Conservation (phyloP, 176 grass and related monocot genomes). For the Zoysia japonica region DNA sequence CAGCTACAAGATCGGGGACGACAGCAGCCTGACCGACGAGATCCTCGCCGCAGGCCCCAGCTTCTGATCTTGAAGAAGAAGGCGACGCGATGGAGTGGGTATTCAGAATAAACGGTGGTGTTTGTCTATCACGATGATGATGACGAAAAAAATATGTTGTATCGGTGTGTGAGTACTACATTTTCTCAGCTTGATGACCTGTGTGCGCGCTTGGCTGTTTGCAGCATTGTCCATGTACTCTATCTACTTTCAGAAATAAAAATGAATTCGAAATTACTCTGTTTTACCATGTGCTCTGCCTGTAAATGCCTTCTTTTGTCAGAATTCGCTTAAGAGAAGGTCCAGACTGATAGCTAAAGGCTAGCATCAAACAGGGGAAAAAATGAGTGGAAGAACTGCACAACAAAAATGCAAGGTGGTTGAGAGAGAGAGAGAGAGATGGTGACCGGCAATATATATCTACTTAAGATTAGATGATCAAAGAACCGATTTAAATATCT, state of each 20-base stretch:
- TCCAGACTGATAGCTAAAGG: not conserved
- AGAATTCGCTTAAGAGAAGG: not conserved
- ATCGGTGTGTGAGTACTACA: slow-evolving; percentile 11
- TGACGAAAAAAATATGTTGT: slow-evolving; percentile 36
- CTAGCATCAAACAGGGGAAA: not conserved
- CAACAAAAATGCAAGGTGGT: not conserved
- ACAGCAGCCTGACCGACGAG: slow-evolving; percentile 74
- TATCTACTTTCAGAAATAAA: slow-evolving; percentile 9
- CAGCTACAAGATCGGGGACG: slow-evolving; percentile 76
- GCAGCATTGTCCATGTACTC: slow-evolving; percentile 25
- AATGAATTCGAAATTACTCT: not conserved
- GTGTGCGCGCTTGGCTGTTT: not conserved
- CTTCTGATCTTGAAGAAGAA: slow-evolving; percentile 52
- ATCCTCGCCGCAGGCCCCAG: slow-evolving; percentile 94
- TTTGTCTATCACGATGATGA: slow-evolving; percentile 8
- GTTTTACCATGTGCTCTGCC: not conserved
- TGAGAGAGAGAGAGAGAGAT: not conserved
- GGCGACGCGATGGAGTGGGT: slow-evolving; percentile 5
- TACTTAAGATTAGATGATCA: not conserved
- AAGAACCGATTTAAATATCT: not conserved
- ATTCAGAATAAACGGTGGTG: slow-evolving; percentile 48
- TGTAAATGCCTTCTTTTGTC: not conserved
- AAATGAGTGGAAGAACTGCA: too few species aligned
- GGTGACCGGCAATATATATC: not conserved
- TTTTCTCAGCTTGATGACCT: not conserved